phyloP scores from a whole-genome alignment of 495 filamentous ascomycete species.

The Talaromyces nanjingensis region DNA sequence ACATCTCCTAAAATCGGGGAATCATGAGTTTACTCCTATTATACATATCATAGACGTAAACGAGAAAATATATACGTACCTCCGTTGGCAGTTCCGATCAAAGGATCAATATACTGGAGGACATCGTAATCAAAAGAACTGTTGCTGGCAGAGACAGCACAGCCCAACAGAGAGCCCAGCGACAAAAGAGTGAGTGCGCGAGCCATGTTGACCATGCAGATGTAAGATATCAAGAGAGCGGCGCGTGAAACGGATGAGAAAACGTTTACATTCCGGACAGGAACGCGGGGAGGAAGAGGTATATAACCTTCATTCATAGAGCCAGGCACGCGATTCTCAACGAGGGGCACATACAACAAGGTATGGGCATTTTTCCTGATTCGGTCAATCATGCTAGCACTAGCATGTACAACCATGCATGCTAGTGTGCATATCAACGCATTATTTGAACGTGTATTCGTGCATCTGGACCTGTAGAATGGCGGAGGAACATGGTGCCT shows the following conservation, averaged over 20 bases:
- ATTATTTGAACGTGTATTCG: neutral
- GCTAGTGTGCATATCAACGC: neutral
- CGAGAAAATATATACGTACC: constrained; percentile 25
- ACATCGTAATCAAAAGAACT: constrained; percentile 30
- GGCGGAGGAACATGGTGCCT: constrained; percentile 3
- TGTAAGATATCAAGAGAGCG: neutral
- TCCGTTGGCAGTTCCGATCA: constrained; percentile 55
- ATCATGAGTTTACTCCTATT: neutral
- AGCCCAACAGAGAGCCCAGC: constrained; percentile 1
- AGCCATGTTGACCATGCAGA: constrained; percentile 1
- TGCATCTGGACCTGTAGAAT: neutral
- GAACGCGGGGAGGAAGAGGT: neutral
- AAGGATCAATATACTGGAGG: constrained; percentile 45
- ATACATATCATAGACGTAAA: neutral
- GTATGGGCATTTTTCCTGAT: neutral
- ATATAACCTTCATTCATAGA: neutral
- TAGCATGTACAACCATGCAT: neutral
- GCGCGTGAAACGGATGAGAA: neutral
- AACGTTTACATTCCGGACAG: neutral
- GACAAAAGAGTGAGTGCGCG: constrained; percentile 5
- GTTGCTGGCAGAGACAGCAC: neutral
- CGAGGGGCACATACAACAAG: neutral
- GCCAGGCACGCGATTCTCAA: neutral
- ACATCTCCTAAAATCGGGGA: constrained; percentile 44
- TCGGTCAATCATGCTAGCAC: neutral